Evolutionary conservation across 2,329 filamentous ascomycete species (phyloP).

Genomic region (Aspergillus spinulosporus): DNA sequence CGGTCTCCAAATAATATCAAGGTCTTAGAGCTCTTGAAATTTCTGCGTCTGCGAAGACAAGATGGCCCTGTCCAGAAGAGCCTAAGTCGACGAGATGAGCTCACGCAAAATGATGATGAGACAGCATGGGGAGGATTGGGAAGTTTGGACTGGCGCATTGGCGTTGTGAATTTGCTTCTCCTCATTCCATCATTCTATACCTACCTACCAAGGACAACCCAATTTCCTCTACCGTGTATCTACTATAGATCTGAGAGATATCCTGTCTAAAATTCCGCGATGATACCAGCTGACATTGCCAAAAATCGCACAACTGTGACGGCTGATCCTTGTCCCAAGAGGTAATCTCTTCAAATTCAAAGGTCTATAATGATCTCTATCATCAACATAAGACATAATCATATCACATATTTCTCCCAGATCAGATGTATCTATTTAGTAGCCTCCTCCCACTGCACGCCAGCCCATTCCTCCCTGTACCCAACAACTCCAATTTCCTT

Average conservation of each 20-base stretch:
- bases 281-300: constrained; percentile 1
- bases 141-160: constrained; percentile 30
- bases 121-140: constrained; percentile 24
- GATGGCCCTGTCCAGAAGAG: constrained; percentile 9
- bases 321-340: background rate
- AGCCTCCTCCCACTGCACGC: constrained; percentile 92
- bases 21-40: constrained; percentile 14
- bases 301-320: background rate
- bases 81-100: constrained; percentile 18
- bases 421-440: constrained; percentile 16
- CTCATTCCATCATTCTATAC: constrained; percentile 17
- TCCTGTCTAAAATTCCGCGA: constrained; percentile 6
- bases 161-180: constrained; percentile 30
- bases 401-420: constrained; percentile 3
- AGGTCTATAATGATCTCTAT: constrained; percentile 12
- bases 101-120: constrained; percentile 24
- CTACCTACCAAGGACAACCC: background rate
- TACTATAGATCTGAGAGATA: background rate
- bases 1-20: constrained; percentile 13
- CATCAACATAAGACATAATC: constrained; percentile 23
- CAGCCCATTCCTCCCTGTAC: constrained; percentile 94
- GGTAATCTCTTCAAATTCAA: background rate
- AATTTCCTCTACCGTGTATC: constrained; percentile 6
- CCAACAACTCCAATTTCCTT: constrained; percentile 64
- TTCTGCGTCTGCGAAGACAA: constrained; percentile 7